A percentile compares a stretch with the other conserved stretches of the same genome.
Conservation (phyloP, 805 yeast genomes). For the Pichia exigua region DNA sequence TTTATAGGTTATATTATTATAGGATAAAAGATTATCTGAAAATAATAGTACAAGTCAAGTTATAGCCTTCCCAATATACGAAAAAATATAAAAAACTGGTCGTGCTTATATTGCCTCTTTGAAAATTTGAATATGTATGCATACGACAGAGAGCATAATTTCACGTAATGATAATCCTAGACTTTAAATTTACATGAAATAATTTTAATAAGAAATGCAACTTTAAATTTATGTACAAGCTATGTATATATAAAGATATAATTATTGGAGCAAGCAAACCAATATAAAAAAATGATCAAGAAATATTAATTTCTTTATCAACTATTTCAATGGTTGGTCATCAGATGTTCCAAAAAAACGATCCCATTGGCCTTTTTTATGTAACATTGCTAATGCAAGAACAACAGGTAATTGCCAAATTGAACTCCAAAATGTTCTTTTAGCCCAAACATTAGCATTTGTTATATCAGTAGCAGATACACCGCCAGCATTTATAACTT, state of each 20-base stretch:
- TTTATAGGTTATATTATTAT: too few relatives aligned
- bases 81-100: neutral
- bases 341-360: conserved; percentile 36
- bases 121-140: neutral
- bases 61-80: too few relatives aligned
- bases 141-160: too few relatives aligned
- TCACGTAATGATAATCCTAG: too few relatives aligned
- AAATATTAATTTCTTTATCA: neutral
- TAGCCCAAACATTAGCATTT: conserved; percentile 63
- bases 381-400: conserved; percentile 84
- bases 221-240: neutral
- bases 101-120: neutral
- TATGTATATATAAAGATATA: neutral
- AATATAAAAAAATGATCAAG: neutral
- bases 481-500: conserved; percentile 26
- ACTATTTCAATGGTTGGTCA: conserved; percentile 11
- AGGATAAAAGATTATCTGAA: too few relatives aligned
- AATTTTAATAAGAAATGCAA: neutral
- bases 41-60: neutral
- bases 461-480: conserved; percentile 51
- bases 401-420: conserved; percentile 92
- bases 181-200: too few relatives aligned
- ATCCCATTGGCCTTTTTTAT: conserved; percentile 95
- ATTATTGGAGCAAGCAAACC: neutral
- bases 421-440: conserved; percentile 86